Base-by-base conservation (phyloP, 495 filamentous ascomycete species). In the Penicillium alfredii region DNA sequence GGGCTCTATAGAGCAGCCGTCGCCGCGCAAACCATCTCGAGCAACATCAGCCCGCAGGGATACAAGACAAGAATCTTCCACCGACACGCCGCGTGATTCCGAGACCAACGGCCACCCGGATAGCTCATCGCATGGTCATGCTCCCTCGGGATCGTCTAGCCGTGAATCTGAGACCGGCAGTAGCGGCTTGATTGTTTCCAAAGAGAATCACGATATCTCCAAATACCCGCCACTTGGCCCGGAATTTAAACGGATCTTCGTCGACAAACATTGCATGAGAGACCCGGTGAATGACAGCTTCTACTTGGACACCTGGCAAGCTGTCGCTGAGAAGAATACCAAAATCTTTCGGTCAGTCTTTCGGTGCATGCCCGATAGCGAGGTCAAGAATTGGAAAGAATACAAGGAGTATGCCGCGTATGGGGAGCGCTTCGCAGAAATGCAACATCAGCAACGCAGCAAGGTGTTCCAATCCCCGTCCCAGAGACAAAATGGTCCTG, bases 331-430 rank as follows among this genome's bases (percentile, higher is more conserved):
- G 32, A 96, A 96, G 61, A 98, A 98, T 56, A 96, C 92, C 4
- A 84, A 86, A 42, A 73, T 98, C 20, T 98, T 81, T 64, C 81
- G 93, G 15, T 78, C 82, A 37, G 93, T 98, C 8, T 98, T 98
- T 69, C 80, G 93, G 30, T 94, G 88, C 60, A 90, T 90, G 85
- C 92, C 92, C 2, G 92, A 98, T 53, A 94, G 77, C 36, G 87
- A 96, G 49, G 93, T 93, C 44, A 84, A 81, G 44, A 86, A 78
- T 33, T 98, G 93, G 93, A 82, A 84, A 47, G 86, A 93, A 45
- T 98, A 97, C 66, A 88, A 86, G 51, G 84, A 94, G 39, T 95
- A 82, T 53, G 66, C 77, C 30, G 74, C 81, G 4, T 97, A 94
- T 54, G 75, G 74, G 15, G 80, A 84, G 45, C 76, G 81, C 9